These are phyloP conservation scores for Fraxinus americana DNA, from an alignment of 257 asterid species.

Conservation along the genomic window DNA sequence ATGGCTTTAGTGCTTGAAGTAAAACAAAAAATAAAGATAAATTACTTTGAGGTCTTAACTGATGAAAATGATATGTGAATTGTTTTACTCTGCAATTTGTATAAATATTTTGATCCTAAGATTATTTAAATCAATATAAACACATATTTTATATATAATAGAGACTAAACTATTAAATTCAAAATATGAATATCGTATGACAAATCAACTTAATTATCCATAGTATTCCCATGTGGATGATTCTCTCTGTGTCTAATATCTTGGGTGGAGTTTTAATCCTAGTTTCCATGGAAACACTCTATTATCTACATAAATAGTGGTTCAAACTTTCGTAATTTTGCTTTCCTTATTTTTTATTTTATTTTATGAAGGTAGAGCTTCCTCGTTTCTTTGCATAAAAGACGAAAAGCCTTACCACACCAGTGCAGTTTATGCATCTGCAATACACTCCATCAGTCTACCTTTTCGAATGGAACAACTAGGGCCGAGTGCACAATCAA, in stretches of 20 bases:
- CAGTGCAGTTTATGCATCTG: slow-evolving; percentile 93
- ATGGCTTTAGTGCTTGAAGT: neutral
- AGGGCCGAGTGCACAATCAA: slow-evolving; percentile 61
- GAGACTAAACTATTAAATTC: neutral
- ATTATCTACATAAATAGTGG: neutral
- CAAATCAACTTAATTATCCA: neutral
- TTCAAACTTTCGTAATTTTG: neutral
- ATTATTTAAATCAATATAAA: neutral
- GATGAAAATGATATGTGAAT: too few species aligned
- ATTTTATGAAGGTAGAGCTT: slow-evolving; percentile 55
- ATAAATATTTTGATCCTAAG: neutral
- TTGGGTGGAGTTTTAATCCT: neutral
- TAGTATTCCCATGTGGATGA: neutral
- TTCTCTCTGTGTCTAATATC: too few species aligned
- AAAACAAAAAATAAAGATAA: neutral
- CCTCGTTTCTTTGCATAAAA: slow-evolving; percentile 61
- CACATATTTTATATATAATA: neutral
- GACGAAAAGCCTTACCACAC: slow-evolving; percentile 77
- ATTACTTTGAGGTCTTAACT: neutral
- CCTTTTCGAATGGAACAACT: slow-evolving; percentile 82
- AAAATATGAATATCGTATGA: neutral
- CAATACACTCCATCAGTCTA: slow-evolving; percentile 80
- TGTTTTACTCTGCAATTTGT: neutral
- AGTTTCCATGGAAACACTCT: neutral
- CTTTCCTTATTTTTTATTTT: neutral